Base-by-base conservation (phyloP, 192 early-diverging fungal genomes). In the Podila clonocystis region DNA sequence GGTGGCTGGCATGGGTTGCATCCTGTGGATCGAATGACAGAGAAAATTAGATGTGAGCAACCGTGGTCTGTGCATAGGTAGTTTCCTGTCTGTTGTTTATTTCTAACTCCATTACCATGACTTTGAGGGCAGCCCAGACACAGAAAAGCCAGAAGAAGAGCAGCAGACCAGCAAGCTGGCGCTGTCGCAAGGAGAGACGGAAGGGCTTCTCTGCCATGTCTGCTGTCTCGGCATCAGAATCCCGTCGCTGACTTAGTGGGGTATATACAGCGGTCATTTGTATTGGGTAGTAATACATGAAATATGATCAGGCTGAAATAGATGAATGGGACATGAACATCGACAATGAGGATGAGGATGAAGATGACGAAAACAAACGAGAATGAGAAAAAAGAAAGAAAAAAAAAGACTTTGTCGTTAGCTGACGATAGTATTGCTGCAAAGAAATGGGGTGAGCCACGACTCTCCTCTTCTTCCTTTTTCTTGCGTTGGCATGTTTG, bases 161-260 rank as follows among this genome's bases (percentile, higher is more conserved):
- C 5, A 75, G n/a, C 24, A 75, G 11, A 13, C 61, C 73, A 0
- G 66, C 61, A 38, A 68, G 62, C 22, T 75, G 73, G 9, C 65
- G 65, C 13, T 75, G 59, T 8, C 38, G 52, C 13, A 68, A 3
- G 3, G 61, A 68, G 61, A 68, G 34, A 29, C 26, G 65, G 41
- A 62, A 45, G 26, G 60, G 67, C 28, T 68, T 68, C 15, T 63
- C 29, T 11, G 24, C 9, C 13, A 17, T 34, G 50, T 50, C 15
- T 34, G 62, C 34, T 41, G 33, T 57, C 50, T 68, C 66, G n/a
- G 68, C 48, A 45, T 68, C 67, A 45, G 41, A 45, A 15, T 50
- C 55, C 2, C 61, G 48, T 3, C 50, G 67, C 38, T 74, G 73
- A 17, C 26, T 62, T 9, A 75, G 24, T 0, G 67, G 73, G 6